A percentile compares a stretch with the other conserved stretches of the same genome.
Conservation (phyloP, 2,329 filamentous ascomycete genomes). For the Colletotrichum karsti region DNA sequence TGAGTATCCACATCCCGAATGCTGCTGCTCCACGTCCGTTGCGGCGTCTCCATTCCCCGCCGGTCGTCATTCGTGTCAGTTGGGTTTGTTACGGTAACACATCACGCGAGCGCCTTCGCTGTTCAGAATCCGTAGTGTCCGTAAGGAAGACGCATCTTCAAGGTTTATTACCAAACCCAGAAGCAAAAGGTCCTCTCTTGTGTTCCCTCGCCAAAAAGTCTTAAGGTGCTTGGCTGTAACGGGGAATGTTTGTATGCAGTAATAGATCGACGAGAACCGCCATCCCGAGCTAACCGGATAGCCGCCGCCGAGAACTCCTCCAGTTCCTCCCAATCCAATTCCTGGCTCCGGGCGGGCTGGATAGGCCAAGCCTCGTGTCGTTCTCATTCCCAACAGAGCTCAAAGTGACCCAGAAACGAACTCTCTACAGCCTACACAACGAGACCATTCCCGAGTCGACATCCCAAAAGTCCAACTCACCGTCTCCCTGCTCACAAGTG, state of each 20-base stretch:
- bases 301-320: constrained; percentile 14
- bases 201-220: background rate
- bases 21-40: background rate
- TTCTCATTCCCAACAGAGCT: background rate
- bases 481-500: background rate
- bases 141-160: background rate
- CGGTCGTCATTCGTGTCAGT: background rate
- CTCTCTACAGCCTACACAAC: too few species aligned
- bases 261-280: background rate
- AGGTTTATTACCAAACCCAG: background rate
- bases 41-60: background rate
- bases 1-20: constrained; percentile 5
- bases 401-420: background rate
- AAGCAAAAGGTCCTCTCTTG: background rate
- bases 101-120: constrained; percentile 12
- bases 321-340: background rate
- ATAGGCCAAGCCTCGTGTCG: background rate
- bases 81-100: background rate
- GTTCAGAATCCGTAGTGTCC: background rate
- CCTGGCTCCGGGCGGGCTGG: background rate
- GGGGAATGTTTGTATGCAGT: background rate
- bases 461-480: too few species aligned
- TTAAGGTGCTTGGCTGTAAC: constrained; percentile 21
- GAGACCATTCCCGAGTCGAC: background rate
- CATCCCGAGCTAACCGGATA: constrained; percentile 25